Evolutionary conservation across 345 rosid species (phyloP).

Genomic region (Acer campestre): DNA sequence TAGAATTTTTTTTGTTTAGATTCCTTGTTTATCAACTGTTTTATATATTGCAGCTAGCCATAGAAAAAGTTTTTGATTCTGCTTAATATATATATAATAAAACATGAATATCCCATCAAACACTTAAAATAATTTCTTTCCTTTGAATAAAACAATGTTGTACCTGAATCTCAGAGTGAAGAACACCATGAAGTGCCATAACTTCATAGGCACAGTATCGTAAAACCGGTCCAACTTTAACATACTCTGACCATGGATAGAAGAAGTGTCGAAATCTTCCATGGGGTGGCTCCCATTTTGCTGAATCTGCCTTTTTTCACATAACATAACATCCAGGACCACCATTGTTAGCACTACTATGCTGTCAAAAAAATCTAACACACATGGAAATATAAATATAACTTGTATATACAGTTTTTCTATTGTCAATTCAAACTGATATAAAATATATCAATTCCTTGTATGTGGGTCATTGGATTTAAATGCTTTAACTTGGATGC

Average conservation of each 20-base stretch:
- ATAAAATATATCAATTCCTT: too few relatives aligned
- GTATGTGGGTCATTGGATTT: too few relatives aligned
- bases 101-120: slow-evolving; percentile 35
- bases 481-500: too few relatives aligned
- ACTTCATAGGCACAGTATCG: slow-evolving; percentile 67
- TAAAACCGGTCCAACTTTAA: slow-evolving; percentile 64
- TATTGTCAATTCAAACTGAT: too few relatives aligned
- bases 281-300: slow-evolving; percentile 80
- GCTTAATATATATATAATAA: not conserved
- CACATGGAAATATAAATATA: not conserved
- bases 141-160: not conserved
- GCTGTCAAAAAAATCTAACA: not conserved
- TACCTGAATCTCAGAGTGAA: slow-evolving; percentile 77
- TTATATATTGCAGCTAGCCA: slow-evolving; percentile 7
- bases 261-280: slow-evolving; percentile 63
- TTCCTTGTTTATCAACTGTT: slow-evolving; percentile 18
- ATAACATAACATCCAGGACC: not conserved
- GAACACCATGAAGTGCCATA: slow-evolving; percentile 75
- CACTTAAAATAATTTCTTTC: not conserved
- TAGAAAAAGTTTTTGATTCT: slow-evolving; percentile 31
- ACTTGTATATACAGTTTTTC: not conserved
- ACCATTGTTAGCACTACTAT: slow-evolving; percentile 1
- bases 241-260: slow-evolving; percentile 74
- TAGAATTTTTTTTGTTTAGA: not conserved
- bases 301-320: slow-evolving; percentile 46